These are phyloP conservation scores for Citrullus mucosospermus DNA, from an alignment of 306 rosid genomes.

Conservation along the genomic window DNA sequence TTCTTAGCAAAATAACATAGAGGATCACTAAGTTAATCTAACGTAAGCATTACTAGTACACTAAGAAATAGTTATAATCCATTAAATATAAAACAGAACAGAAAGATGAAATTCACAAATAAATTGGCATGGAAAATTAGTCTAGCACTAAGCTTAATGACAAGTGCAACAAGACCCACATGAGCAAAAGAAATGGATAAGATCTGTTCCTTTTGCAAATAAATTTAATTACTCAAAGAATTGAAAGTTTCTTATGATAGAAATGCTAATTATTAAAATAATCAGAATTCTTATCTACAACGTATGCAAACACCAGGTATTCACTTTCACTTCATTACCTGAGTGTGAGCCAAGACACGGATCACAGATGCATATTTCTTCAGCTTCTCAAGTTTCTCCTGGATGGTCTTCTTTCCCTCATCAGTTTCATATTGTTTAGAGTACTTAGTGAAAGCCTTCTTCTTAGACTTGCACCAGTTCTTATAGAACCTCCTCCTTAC, in stretches of 20 bases:
- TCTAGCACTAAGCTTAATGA: neutral
- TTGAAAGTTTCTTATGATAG: neutral
- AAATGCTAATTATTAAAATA: neutral
- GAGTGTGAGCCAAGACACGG: slow-evolving; percentile 82
- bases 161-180: neutral
- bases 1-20: neutral
- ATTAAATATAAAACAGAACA: neutral
- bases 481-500: slow-evolving; percentile 66
- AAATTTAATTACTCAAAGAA: neutral
- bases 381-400: slow-evolving; percentile 54
- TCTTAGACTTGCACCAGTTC: slow-evolving; percentile 89
- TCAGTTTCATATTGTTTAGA: slow-evolving; percentile 57
- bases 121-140: neutral
- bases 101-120: neutral
- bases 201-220: neutral
- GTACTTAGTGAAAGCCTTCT: slow-evolving; percentile 76
- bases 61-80: neutral
- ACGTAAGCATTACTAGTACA: neutral
- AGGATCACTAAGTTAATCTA: neutral
- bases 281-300: neutral
- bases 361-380: slow-evolving; percentile 61
- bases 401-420: slow-evolving; percentile 60
- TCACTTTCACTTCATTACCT: slow-evolving; percentile 25
- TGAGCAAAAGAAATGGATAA: neutral
- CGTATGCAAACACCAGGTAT: neutral